These are phyloP conservation scores for Coffea humblotiana DNA, from an alignment of 305 asterid genomes.

Conservation along the genomic window DNA sequence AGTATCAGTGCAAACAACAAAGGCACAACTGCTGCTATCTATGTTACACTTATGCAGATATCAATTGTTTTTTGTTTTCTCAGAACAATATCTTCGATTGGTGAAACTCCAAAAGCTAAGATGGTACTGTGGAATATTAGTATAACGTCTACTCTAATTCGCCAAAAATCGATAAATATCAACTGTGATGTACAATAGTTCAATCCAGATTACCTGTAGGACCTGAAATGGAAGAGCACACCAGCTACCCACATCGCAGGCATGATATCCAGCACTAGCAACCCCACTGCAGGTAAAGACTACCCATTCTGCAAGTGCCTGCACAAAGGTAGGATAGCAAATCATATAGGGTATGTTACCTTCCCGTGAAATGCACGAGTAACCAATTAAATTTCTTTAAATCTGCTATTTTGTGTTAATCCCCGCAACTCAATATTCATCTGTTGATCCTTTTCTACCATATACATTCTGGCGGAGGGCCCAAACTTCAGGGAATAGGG, in stretches of 20 bases:
- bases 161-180: background rate
- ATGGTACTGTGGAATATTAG: background rate
- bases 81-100: background rate
- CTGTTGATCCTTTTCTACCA: background rate
- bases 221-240: slow-evolving; percentile 62
- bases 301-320: slow-evolving; percentile 96
- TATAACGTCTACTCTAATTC: no score
- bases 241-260: slow-evolving; percentile 88
- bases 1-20: background rate
- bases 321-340: background rate
- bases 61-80: background rate
- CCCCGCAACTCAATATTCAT: background rate
- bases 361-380: no score
- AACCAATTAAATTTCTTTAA: background rate
- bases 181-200: background rate
- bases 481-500: slow-evolving; percentile 81
- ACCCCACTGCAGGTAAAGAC: slow-evolving; percentile 77
- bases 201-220: slow-evolving; percentile 56
- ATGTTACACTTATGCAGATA: no score
- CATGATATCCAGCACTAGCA: slow-evolving; percentile 82
- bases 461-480: slow-evolving; percentile 76
- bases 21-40: background rate
- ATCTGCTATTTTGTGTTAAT: background rate
- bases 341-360: background rate
- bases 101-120: background rate